Percentiles rank a stretch among this genome's conserved stretches.
phyloP scores from a whole-genome alignment of 106 monocot species.

The Dendrobium officinale region DNA sequence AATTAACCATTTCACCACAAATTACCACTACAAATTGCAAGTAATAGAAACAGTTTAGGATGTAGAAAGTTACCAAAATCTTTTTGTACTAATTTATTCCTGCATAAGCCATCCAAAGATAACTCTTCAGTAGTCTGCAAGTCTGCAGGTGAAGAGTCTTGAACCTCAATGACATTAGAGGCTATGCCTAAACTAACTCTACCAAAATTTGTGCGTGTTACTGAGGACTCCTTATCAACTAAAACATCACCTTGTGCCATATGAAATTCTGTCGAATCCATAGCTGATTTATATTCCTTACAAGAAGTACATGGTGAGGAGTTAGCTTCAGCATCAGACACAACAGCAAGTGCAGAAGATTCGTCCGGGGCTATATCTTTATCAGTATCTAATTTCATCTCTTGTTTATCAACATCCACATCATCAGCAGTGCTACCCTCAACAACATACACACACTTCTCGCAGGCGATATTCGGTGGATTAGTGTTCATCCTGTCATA shows the following conservation, averaged over 20 bases:
- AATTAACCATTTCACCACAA: not conserved
- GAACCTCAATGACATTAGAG: constrained; percentile 3
- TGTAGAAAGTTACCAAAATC: constrained; percentile 11
- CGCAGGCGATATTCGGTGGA: too few species aligned
- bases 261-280: constrained; percentile 7
- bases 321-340: not conserved
- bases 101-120: constrained; percentile 13
- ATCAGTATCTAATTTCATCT: not conserved
- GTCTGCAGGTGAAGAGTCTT: constrained; percentile 7
- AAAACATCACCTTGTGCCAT: constrained; percentile 2
- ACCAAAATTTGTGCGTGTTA: not conserved
- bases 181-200: not conserved
- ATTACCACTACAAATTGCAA: not conserved
- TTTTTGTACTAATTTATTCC: constrained; percentile 11
- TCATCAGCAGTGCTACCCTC: constrained; percentile 5
- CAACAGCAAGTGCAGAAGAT: not conserved
- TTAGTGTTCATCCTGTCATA: too few species aligned
- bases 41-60: not conserved
- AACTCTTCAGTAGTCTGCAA: constrained; percentile 9
- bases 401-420: constrained; percentile 2
- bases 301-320: not conserved
- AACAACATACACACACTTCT: too few species aligned
- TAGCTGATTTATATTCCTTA: not conserved
- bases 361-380: not conserved
- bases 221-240: not conserved